Percentiles rank a stretch among this genome's conserved stretches.
These are phyloP conservation scores for Boletellus ananas DNA, from an alignment of 768 basidiomycete species.

Conservation along the genomic window DNA sequence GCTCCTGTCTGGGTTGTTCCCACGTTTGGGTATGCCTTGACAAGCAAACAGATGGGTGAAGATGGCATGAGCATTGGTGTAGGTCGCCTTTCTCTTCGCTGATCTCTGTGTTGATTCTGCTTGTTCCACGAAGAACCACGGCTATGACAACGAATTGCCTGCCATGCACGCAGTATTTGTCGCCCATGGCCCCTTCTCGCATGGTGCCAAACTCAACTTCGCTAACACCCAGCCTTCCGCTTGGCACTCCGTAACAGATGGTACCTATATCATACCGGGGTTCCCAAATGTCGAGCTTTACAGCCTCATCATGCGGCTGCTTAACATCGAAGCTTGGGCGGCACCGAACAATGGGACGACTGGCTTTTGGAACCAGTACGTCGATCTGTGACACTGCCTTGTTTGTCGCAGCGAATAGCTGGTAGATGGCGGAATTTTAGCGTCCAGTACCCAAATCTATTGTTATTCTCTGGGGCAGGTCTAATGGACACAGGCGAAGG, in stretches of 20 bases:
- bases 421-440: background rate
- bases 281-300: conserved; percentile 87
- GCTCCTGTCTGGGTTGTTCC: conserved; percentile 87
- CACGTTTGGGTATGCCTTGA: conserved; percentile 74
- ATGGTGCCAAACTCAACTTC: conserved; percentile 53
- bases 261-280: conserved; percentile 67
- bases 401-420: background rate
- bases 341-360: conserved; percentile 71
- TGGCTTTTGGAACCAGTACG: conserved; percentile 82
- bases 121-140: conserved; percentile 61
- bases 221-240: conserved; percentile 9
- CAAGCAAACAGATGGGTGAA: conserved; percentile 57
- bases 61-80: conserved; percentile 73
- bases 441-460: no score
- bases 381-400: conserved; percentile 28
- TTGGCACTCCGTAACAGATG: conserved; percentile 64
- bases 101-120: background rate
- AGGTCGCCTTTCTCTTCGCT: conserved; percentile 27
- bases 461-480: no score
- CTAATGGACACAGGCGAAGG: background rate
- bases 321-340: conserved; percentile 55
- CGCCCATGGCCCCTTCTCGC: conserved; percentile 85
- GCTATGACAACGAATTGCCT: conserved; percentile 76
- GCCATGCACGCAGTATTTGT: conserved; percentile 90
- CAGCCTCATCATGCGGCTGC: conserved; percentile 70